A percentile compares a stretch with the other conserved stretches of the same genome.
phyloP scores from a whole-genome alignment of 1,284 basidiomycete species.

The Papiliotrema nemorosa region DNA sequence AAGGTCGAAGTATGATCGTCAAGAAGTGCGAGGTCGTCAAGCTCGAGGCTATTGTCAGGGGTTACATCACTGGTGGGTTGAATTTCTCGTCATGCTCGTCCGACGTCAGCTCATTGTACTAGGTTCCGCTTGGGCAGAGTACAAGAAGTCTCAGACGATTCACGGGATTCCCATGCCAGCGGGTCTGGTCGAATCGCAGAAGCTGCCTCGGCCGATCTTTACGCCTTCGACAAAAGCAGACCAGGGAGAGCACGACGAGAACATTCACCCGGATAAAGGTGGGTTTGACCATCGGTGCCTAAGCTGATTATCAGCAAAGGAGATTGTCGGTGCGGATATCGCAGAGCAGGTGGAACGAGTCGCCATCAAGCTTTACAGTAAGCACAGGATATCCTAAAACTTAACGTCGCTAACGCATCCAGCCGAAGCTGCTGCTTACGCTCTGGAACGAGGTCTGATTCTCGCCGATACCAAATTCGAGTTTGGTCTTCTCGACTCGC shows the following conservation, averaged over 20 bases:
- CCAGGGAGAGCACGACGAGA: conserved; percentile 92
- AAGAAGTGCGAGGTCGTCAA: conserved; percentile 84
- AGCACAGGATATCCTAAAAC: conserved; percentile 6
- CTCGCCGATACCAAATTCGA: conserved; percentile 94
- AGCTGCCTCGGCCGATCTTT: conserved; percentile 79
- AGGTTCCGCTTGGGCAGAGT: conserved; percentile 96
- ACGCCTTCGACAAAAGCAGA: conserved; percentile 98
- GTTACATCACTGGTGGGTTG: conserved; percentile 81
- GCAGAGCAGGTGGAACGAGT: conserved; percentile 47
- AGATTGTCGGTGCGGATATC: conserved; percentile 49
- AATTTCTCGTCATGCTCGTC: not conserved
- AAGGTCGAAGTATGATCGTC: conserved; percentile 87
- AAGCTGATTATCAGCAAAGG: conserved; percentile 38
- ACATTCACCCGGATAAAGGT: conserved; percentile 91
- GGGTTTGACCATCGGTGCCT: conserved; percentile 5
- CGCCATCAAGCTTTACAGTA: conserved; percentile 48
- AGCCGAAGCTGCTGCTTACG: conserved; percentile 70
- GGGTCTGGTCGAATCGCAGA: conserved; percentile 80
- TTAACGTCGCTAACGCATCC: not conserved
- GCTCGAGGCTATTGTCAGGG: conserved; percentile 95
- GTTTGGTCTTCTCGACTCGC: conserved; percentile 63
- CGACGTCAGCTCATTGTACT: not conserved
- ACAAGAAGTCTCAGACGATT: conserved; percentile 80
- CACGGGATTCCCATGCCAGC: conserved; percentile 76
- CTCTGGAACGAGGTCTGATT: conserved; percentile 77